Base-by-base conservation (phyloP, 371 early-diverging fungal genomes). In the Rhizomucor miehei region DNA sequence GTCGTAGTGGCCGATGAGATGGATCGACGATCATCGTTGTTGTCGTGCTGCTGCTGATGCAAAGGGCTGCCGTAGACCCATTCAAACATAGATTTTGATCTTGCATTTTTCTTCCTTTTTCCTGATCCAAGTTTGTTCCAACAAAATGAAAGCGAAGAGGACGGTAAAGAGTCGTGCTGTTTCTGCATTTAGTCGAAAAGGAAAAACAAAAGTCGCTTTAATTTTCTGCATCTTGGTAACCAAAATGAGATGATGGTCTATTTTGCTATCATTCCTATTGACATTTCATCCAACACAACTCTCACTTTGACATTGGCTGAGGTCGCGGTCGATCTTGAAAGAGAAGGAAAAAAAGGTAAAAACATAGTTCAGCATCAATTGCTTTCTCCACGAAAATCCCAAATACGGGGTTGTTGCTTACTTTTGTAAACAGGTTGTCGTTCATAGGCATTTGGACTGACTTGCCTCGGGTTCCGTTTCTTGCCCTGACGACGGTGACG, bases 371-470 rank as follows among this genome's bases (percentile, higher is more conserved):
- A n/a, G n/a, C n/a, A 29, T 29, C 41, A 23, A 9, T 20, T 20
- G 2, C 10, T 9, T 44, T 44, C 44, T 9, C 12, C 12, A 45
- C 17, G 13, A 45, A 45, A 2, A 17, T 11, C 3, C 13, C 6
- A 3, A 35, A 4, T 24, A 48, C 14, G 20, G n/a, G 11, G 6
- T 34, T 49, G 0, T 36, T 16, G 13, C 17, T 45, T 55, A 69
- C 70, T 56, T 52, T 71, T 81, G 61, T 81, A 80, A 51, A 74
- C 76, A 6, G 86, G 87, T 67, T 82, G 79, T 13, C 82, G 75
- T 63, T 89, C 89, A 52, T 89, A 89, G 6, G 81, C 88, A 63
- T 88, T 89, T n/a, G 81, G 69, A 37, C 78, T 82, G 9, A 68
- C 70, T 54, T 75, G 73, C 66, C 75, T 66, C 35, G 77, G 77